Percentiles rank a stretch among this genome's conserved stretches.
Conservation (phyloP, 2,329 filamentous ascomycete species). For the Beauveria caledonica region DNA sequence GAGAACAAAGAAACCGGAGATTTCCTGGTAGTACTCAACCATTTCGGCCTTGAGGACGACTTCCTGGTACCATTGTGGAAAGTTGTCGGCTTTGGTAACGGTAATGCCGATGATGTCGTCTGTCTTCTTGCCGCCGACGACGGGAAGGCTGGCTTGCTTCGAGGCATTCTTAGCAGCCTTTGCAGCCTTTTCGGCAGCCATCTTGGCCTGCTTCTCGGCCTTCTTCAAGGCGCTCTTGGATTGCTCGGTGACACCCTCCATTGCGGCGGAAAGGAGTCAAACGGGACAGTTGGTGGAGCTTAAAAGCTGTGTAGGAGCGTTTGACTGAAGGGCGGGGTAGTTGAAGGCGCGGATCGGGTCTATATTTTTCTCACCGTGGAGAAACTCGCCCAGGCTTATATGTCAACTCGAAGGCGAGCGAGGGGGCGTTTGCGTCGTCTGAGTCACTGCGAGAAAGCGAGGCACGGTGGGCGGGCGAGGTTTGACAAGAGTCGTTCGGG, state of each 20-base stretch:
- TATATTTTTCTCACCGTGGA: background rate
- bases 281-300: slow-evolving; percentile 6
- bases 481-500: background rate
- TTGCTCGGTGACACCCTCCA: slow-evolving; percentile 28
- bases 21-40: slow-evolving; percentile 91
- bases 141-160: slow-evolving; percentile 29
- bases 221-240: slow-evolving; percentile 60
- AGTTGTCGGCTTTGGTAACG: slow-evolving; percentile 74
- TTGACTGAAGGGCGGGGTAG: slow-evolving; percentile 2
- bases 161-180: slow-evolving; percentile 51
- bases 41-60: slow-evolving; percentile 94
- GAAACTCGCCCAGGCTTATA: slow-evolving; percentile 1
- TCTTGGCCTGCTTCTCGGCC: slow-evolving; percentile 55
- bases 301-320: background rate
- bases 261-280: slow-evolving; percentile 15
- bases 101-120: slow-evolving; percentile 82
- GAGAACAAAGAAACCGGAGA: slow-evolving; percentile 94
- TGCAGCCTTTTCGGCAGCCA: slow-evolving; percentile 52
- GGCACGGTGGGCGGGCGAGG: slow-evolving; percentile 4
- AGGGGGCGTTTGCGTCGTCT: background rate
- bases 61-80: slow-evolving; percentile 95
- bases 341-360: background rate
- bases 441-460: slow-evolving; percentile 7
- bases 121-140: slow-evolving; percentile 51
- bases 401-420: background rate